phyloP scores from a whole-genome alignment of 768 basidiomycete species.

The Leucocoprinus birnbaumii region DNA sequence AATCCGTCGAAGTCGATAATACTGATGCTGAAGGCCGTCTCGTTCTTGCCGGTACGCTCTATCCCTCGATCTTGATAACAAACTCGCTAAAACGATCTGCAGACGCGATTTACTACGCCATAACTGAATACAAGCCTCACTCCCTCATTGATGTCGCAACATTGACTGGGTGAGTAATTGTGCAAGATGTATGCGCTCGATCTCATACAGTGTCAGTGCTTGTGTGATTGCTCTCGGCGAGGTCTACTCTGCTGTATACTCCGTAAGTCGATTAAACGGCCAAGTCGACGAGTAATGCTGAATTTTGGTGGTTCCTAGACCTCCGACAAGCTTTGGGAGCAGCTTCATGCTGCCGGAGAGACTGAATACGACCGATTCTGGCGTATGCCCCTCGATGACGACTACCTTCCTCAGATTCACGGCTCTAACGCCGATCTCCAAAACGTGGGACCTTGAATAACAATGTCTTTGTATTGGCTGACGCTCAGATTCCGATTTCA shows the following conservation, averaged over 20 bases:
- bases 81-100: conserved; percentile 1
- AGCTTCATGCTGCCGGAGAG: conserved; percentile 67
- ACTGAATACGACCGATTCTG: conserved; percentile 81
- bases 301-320: no score
- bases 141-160: conserved; percentile 88
- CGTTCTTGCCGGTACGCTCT: conserved; percentile 58
- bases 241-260: conserved; percentile 75
- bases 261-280: no score
- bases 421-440: conserved; percentile 79
- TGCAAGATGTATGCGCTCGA: not conserved
- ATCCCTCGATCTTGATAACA: not conserved
- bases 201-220: conserved; percentile 42
- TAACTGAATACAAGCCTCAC: conserved; percentile 74
- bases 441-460: conserved; percentile 44
- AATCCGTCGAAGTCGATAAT: conserved; percentile 83
- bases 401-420: conserved; percentile 74
- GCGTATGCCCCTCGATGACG: conserved; percentile 88
- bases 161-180: conserved; percentile 60
- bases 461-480: not conserved
- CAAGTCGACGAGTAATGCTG: no score
- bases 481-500: conserved; percentile 22
- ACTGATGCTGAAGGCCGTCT: conserved; percentile 85
- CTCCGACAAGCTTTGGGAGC: conserved; percentile 72
- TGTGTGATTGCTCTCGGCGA: conserved; percentile 75
- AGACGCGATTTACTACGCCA: conserved; percentile 85